Base-by-base conservation (phyloP, 441 rosid species). In the Pelargonium fulgidum region DNA sequence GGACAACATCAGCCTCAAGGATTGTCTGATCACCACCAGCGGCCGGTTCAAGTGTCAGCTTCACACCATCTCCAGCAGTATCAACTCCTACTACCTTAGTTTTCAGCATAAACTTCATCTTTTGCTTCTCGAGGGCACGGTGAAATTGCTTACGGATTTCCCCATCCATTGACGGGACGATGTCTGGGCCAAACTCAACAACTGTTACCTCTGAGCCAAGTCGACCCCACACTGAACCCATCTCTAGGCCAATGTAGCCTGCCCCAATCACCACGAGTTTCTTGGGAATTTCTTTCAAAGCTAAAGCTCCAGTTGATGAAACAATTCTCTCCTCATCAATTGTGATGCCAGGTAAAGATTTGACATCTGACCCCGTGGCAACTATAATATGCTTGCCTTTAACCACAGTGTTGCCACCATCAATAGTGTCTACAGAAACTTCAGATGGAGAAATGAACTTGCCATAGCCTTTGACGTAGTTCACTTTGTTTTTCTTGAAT, bases 241-340 rank as follows among this genome's bases (percentile, higher is more conserved):
- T 85, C 90, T 94, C 98, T 50, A 92, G 94, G 70, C 99, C 99
- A 68, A 94, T 94, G 81, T 90, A 90, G 36, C 99, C 99, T 47
- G 99, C 99, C 39, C 99, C 99, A 73, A 94, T 84, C 62, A 94
- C 98, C 33, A 94, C 89, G 4, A 94, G 89, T 77, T 85, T 90
- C 96, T 89, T 92, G 3, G 99, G 98, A 44, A 94, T 78, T 76
- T 86, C 91, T 42, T 81, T 2, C 80, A 92, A 80, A 63, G 87
- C 86, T 66, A 90, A 73, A 54, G 99, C 99, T 45, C 98, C 99
- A 9, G 99, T 94, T 3, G 99, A 94, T n/a, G 99, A 94, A n/a
- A 92, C 97, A 65, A 94, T 87, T 76, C 83, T 92, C 85, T 89
- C 80, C 76, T 94, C 99, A 65, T 94, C 99, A 62, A 94, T 94